phyloP scores from a whole-genome alignment of 371 early-diverging fungal genomes.

The Rhizopus microsporus region DNA sequence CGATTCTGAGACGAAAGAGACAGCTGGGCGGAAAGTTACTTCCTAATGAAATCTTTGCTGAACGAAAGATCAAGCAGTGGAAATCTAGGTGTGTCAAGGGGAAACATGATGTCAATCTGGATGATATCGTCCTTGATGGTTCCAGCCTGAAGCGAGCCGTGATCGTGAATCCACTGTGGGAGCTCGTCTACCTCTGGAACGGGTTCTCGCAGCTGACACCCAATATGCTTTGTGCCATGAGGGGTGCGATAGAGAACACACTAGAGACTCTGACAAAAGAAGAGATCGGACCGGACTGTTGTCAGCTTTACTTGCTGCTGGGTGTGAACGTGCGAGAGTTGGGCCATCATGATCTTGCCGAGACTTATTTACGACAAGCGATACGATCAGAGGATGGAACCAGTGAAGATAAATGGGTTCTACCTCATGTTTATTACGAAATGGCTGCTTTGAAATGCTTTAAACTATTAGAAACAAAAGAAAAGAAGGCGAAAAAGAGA shows the following conservation, averaged over 20 bases:
- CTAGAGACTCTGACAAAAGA: conserved; percentile 10
- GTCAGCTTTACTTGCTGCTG: conserved; percentile 34
- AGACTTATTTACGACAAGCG: conserved; percentile 26
- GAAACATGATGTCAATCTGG: not conserved
- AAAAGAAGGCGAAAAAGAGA: conserved; percentile 14
- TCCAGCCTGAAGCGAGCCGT: conserved; percentile 29
- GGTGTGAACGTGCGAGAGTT: conserved; percentile 43
- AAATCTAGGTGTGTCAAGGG: conserved; percentile 16
- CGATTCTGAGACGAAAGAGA: conserved; percentile 35
- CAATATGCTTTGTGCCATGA: conserved; percentile 31
- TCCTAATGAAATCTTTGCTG: conserved; percentile 51
- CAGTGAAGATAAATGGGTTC: conserved; percentile 32
- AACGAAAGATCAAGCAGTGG: conserved; percentile 48
- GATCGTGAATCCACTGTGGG: conserved; percentile 48
- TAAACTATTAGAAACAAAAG: conserved; percentile 7
- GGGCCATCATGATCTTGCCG: conserved; percentile 33
- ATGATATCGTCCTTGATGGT: conserved; percentile 29
- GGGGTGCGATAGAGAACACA: conserved; percentile 18
- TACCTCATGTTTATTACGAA: conserved; percentile 35
- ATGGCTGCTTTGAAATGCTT: conserved; percentile 32
- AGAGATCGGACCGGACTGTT: conserved; percentile 24
- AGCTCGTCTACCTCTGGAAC: conserved; percentile 52
- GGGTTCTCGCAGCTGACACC: conserved; percentile 41
- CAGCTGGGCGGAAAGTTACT: conserved; percentile 36
- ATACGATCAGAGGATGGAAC: conserved; percentile 8